Evolutionary conservation across 441 rosid species (phyloP), one percentile per base, ranked within the genome.

Genomic region (Manihot esculenta): DNA sequence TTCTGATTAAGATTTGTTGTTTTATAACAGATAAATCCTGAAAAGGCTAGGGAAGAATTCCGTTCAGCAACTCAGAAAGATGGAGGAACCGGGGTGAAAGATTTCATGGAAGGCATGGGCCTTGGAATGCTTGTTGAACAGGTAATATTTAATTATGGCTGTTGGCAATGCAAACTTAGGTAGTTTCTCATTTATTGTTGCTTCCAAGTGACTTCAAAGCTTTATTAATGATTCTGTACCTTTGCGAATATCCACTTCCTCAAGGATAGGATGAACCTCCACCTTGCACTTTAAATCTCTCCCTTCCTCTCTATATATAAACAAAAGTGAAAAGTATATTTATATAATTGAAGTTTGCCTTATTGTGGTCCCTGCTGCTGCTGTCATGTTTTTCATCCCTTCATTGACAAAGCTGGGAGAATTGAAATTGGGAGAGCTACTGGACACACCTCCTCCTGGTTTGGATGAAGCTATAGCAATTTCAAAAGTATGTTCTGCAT

Each of bases 371-470:
- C 55, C 15, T 51, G 62, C 76, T 80, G 69, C 61, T 49, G 48
- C 60, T 76, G 75, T 35, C 72, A 42, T 70, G 59, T 76, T 78
- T 63, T 62, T 55, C 47, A 48, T 78, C 55, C 62, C 70, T 63
- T 30, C 69, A 18, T 68, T 74, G 53, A 56, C 63, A 76, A 84
- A 94, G 98, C 74, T 94, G 72, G 99, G 96, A 41, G 97, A 94
- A 69, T 78, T 94, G 71, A 90, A 94, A 78, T 79, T 94, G 57
- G 95, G 97, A 78, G 97, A 94, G 73, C 80, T 92, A 71, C 84
- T 92, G 17, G 97, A 92, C 75, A 83, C 97, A n/a, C 97, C 97
- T 26, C 97, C 97, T 79, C 97, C 97, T 72, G 99, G 97, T 69
- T 78, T 92, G 73, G 97, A 92, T 84, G 99, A 92, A 89, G 97